phyloP scores from a whole-genome alignment of 352 stramenopile species.

The Globisporangium barbulae region DNA sequence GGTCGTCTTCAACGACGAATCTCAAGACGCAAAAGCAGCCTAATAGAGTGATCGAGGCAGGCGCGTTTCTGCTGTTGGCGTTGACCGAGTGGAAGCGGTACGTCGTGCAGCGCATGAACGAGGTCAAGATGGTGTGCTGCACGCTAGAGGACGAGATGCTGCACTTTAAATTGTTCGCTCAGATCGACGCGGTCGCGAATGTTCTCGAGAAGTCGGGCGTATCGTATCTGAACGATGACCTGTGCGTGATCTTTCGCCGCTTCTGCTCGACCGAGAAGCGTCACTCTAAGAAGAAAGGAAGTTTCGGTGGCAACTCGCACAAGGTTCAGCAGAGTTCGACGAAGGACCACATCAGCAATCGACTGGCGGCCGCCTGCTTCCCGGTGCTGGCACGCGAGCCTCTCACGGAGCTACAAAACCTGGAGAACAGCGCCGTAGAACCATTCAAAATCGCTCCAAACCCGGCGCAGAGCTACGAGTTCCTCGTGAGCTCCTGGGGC shows the following conservation, averaged over 20 bases:
- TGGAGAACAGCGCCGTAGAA: constrained; percentile 33
- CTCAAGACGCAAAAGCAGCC: constrained; percentile 13
- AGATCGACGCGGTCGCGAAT: constrained; percentile 43
- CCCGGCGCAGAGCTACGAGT: constrained; percentile 44
- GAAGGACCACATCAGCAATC: constrained; percentile 51
- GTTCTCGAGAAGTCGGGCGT: constrained; percentile 54
- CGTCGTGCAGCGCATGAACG: constrained; percentile 63
- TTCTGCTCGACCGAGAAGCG: constrained; percentile 49
- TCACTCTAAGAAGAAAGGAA: constrained; percentile 3
- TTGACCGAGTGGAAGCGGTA: constrained; percentile 72
- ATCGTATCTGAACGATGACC: constrained; percentile 48
- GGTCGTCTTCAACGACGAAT: neutral
- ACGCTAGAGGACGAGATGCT: constrained; percentile 52
- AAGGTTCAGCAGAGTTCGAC: neutral
- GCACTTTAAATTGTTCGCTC: constrained; percentile 46
- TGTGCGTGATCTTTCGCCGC: constrained; percentile 60
- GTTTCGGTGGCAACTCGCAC: neutral
- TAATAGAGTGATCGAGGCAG: constrained; percentile 32
- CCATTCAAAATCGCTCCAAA: constrained; percentile 38
- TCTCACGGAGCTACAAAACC: constrained; percentile 30
- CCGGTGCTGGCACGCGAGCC: constrained; percentile 47
- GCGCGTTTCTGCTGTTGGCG: constrained; percentile 53
- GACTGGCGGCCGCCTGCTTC: constrained; percentile 60
- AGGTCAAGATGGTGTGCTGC: constrained; percentile 59
- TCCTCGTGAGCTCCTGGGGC: constrained; percentile 54